phyloP scores from a whole-genome alignment of 192 early-diverging fungal species.

The Rhizophagus clarus region DNA sequence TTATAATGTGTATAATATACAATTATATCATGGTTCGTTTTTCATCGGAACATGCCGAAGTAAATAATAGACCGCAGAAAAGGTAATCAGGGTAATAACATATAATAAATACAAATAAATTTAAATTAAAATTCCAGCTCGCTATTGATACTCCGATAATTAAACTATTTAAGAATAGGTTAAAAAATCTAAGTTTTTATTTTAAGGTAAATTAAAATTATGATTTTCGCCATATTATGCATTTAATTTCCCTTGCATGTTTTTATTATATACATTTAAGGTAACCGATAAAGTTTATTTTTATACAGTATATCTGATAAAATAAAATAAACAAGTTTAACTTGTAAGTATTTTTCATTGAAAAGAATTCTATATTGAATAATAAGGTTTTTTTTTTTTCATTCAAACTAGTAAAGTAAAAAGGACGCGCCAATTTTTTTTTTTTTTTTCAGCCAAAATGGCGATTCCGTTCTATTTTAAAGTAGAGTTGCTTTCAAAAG shows the following conservation, averaged over 20 bases:
- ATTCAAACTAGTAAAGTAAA: not conserved
- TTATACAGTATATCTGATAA: too few relatives aligned
- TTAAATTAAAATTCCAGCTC: not conserved
- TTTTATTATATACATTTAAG: not conserved
- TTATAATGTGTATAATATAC: too few relatives aligned
- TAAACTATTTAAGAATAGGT: not conserved
- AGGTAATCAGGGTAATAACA: not conserved
- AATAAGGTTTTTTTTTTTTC: not conserved
- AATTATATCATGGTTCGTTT: too few relatives aligned
- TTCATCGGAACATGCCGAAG: not conserved
- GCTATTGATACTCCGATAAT: not conserved
- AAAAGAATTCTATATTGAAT: not conserved
- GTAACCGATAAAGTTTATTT: not conserved
- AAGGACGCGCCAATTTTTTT: not conserved
- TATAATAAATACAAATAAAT: not conserved
- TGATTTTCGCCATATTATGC: not conserved
- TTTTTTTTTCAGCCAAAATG: not conserved
- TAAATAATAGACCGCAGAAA: not conserved
- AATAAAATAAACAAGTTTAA: not conserved
- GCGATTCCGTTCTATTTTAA: too few relatives aligned
- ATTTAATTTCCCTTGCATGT: not conserved
- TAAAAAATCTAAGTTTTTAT: not conserved
- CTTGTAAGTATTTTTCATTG: not conserved
- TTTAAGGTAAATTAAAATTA: not conserved
- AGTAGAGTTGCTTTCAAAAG: not conserved